A percentile compares a stretch with the other conserved stretches of the same genome.
phyloP scores from a whole-genome alignment of 768 basidiomycete genomes.

The Phanerochaete carnosa region DNA sequence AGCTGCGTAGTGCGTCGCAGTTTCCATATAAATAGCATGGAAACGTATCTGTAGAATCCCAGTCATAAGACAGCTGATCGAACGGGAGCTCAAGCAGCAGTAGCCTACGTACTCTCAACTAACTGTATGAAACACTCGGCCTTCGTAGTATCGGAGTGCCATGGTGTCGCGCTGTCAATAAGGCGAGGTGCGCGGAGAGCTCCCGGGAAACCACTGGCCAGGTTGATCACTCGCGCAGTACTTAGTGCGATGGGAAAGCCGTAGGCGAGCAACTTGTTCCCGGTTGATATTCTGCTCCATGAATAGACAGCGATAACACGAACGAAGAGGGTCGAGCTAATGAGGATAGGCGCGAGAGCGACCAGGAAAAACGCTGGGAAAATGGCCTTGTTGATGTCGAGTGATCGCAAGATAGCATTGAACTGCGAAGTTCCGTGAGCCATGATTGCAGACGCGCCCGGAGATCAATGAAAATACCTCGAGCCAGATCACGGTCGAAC shows the following conservation, averaged over 20 bases:
- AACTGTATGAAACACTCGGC: neutral
- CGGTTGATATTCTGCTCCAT: neutral
- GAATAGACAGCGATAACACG: neutral
- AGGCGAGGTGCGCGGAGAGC: too few relatives aligned
- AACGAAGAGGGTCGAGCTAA: neutral
- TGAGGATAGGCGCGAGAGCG: neutral
- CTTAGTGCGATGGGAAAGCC: neutral
- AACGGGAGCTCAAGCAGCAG: too few relatives aligned
- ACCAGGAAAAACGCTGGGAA: neutral
- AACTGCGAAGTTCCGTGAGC: too few relatives aligned
- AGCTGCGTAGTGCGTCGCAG: neutral
- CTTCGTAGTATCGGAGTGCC: neutral
- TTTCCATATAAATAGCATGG: neutral
- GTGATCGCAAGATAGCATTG: neutral
- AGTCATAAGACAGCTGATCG: too few relatives aligned
- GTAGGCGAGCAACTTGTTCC: neutral
- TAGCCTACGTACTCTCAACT: neutral
- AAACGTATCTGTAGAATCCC: neutral
- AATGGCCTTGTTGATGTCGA: neutral
- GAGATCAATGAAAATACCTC: too few relatives aligned
- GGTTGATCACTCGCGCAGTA: too few relatives aligned
- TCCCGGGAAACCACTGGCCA: too few relatives aligned
- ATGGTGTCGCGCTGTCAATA: neutral
- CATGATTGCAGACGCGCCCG: too few relatives aligned
- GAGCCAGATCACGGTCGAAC: neutral